phyloP scores from a whole-genome alignment of 2,329 filamentous ascomycete species.

The Metarhizium sp. region DNA sequence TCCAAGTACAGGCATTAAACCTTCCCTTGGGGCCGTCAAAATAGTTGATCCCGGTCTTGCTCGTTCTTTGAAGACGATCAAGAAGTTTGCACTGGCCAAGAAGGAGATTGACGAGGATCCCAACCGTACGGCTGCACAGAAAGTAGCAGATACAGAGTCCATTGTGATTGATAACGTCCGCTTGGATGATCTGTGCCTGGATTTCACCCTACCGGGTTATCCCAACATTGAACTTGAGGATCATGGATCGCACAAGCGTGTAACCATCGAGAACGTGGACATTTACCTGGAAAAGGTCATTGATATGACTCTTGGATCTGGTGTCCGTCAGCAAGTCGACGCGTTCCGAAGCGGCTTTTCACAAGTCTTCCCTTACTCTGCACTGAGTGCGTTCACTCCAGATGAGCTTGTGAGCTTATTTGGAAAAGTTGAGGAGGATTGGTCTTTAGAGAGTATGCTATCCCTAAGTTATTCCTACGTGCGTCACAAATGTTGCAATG shows the following conservation, averaged over 20 bases:
- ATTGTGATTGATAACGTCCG: conserved; percentile 67
- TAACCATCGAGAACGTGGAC: conserved; percentile 89
- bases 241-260: conserved; percentile 61
- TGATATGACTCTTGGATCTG: conserved; percentile 81
- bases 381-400: conserved; percentile 86
- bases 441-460: conserved; percentile 87
- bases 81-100: conserved; percentile 78
- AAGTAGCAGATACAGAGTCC: conserved; percentile 56
- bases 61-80: conserved; percentile 75
- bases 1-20: conserved; percentile 51
- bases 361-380: conserved; percentile 90
- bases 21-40: conserved; percentile 82
- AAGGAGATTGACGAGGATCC: conserved; percentile 69
- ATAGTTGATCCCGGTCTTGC: conserved; percentile 81
- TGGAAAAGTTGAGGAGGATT: conserved; percentile 87
- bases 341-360: conserved; percentile 89
- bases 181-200: conserved; percentile 81
- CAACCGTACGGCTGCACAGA: conserved; percentile 56
- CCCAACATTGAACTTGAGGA: conserved; percentile 73
- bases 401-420: conserved; percentile 93
- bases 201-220: conserved; percentile 93
- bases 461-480: not conserved
- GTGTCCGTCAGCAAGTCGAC: conserved; percentile 81
- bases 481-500: not conserved
- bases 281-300: conserved; percentile 81